Conservation (phyloP, 208 protist genomes). For the Blastocrithidia nonstop region DNA sequence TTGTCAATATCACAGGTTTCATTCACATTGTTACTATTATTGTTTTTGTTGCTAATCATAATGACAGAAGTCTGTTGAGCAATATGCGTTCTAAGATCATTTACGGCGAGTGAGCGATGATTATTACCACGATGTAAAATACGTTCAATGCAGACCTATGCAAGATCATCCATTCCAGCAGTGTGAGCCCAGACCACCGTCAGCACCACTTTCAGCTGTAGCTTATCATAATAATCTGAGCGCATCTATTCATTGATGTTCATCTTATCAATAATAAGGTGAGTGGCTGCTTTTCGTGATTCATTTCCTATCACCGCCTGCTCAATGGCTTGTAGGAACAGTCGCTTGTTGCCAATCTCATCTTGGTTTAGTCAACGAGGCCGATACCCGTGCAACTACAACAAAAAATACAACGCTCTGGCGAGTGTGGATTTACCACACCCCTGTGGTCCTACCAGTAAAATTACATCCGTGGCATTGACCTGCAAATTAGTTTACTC, state of each 20-base stretch:
- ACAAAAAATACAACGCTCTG: conserved; percentile 29
- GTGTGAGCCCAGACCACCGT: conserved; percentile 33
- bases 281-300: conserved; percentile 33
- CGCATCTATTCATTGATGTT: conserved; percentile 43
- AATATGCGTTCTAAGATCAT: not conserved
- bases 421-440: conserved; percentile 75
- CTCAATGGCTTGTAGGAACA: conserved; percentile 35
- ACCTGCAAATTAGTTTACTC: not conserved
- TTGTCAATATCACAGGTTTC: too few relatives aligned
- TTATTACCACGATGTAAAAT: conserved; percentile 23
- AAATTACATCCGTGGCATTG: conserved; percentile 18
- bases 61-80: too few relatives aligned
- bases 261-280: conserved; percentile 78
- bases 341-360: conserved; percentile 27
- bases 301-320: too few relatives aligned
- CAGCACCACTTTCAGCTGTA: conserved; percentile 14
- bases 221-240: conserved; percentile 19
- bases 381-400: conserved; percentile 26
- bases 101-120: conserved; percentile 35
- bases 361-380: conserved; percentile 80
- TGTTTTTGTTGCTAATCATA: too few relatives aligned
- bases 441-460: conserved; percentile 65
- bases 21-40: not conserved
- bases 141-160: conserved; percentile 37
- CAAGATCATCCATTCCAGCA: conserved; percentile 19